A percentile compares a stretch with the other conserved stretches of the same genome.
Evolutionary conservation across 371 early-diverging fungal genomes (phyloP).

Genomic region (Lichtheimia ramosa): DNA sequence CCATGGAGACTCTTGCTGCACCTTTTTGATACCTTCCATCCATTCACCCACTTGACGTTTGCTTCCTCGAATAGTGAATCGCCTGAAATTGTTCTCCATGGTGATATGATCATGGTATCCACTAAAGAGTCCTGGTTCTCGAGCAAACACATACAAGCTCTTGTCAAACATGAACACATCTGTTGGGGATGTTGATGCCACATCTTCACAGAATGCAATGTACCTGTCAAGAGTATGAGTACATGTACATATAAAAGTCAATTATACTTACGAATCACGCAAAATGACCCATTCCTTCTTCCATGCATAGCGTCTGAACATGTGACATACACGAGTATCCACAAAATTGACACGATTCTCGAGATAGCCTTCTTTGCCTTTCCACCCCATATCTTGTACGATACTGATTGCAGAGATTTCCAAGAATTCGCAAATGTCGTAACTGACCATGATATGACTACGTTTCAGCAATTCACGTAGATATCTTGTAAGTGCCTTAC

Average conservation of each 20-base stretch:
- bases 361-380: slow-evolving; percentile 81
- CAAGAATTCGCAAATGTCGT: slow-evolving; percentile 78
- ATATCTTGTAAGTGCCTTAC: slow-evolving; percentile 68
- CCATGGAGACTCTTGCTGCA: slow-evolving; percentile 69
- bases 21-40: slow-evolving; percentile 57
- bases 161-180: slow-evolving; percentile 45
- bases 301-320: slow-evolving; percentile 48
- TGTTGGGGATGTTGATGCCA: slow-evolving; percentile 52
- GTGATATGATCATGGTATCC: slow-evolving; percentile 39
- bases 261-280: slow-evolving; percentile 64
- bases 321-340: slow-evolving; percentile 39
- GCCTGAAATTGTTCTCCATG: slow-evolving; percentile 57
- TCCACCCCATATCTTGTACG: slow-evolving; percentile 79
- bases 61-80: slow-evolving; percentile 70
- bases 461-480: slow-evolving; percentile 53
- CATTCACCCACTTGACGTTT: slow-evolving; percentile 67
- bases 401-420: slow-evolving; percentile 78
- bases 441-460: slow-evolving; percentile 61
- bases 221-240: slow-evolving; percentile 30
- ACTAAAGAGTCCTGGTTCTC: slow-evolving; percentile 32
- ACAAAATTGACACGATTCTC: slow-evolving; percentile 58
- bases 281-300: slow-evolving; percentile 72
- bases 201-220: slow-evolving; percentile 52
- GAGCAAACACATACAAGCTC: slow-evolving; percentile 21
- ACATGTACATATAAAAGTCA: not conserved